phyloP scores from a whole-genome alignment of 2,329 filamentous ascomycete genomes.

The Aspergillus sp. region DNA sequence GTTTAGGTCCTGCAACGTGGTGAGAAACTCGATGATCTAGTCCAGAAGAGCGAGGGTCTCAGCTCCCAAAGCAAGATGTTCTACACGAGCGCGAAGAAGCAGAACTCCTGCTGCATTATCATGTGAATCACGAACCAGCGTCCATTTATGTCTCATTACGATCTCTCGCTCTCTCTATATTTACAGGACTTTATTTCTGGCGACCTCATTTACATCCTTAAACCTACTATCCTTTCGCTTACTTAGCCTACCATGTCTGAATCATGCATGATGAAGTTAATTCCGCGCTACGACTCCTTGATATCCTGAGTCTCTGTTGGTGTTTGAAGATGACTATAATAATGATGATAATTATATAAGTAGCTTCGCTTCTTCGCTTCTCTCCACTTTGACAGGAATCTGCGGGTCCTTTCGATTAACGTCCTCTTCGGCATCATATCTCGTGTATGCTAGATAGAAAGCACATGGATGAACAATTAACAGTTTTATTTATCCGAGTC shows the following conservation, averaged over 20 bases:
- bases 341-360: background rate
- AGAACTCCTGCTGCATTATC: conserved; percentile 72
- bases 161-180: background rate
- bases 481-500: background rate
- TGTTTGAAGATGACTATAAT: background rate
- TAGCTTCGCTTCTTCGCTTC: background rate
- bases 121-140: conserved; percentile 50
- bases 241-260: background rate
- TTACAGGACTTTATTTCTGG: background rate
- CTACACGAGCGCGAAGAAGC: conserved; percentile 77
- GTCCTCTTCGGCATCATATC: background rate
- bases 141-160: background rate
- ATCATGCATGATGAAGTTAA: conserved; percentile 1
- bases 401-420: background rate
- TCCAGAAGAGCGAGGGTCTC: conserved; percentile 87
- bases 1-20: conserved; percentile 68
- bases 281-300: background rate
- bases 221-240: background rate
- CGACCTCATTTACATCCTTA: background rate
- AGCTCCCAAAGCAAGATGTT: conserved; percentile 97
- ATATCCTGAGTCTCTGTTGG: conserved; percentile 1
- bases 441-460: conserved; percentile 2
- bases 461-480: background rate
- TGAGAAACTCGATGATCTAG: conserved; percentile 93
- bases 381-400: background rate